Percentiles rank a stretch among this genome's conserved stretches.
These are phyloP conservation scores for Pseudocercospora crystallina DNA, from an alignment of 2,329 filamentous ascomycete species.

Conservation along the genomic window DNA sequence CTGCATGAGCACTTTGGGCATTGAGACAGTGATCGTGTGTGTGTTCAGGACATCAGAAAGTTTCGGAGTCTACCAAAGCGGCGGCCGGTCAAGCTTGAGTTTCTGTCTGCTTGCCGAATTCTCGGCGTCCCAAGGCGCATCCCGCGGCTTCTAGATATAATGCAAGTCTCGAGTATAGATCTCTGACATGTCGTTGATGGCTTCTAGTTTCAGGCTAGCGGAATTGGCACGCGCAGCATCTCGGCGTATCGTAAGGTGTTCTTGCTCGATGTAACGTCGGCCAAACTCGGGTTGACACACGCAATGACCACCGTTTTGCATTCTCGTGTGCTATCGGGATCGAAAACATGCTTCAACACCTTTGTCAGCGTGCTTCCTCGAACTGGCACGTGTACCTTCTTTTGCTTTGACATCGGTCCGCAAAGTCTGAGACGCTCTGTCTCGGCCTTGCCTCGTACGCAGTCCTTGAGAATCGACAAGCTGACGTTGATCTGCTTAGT, in stretches of 20 bases:
- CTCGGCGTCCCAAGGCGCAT: too few relatives aligned
- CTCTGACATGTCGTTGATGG: too few relatives aligned
- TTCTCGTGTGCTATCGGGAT: constrained; percentile 1
- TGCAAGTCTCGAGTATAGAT: too few relatives aligned
- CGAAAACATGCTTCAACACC: constrained; percentile 17
- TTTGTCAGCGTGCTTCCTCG: constrained; percentile 10
- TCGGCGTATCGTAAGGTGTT: constrained; percentile 12
- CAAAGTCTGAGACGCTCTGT: neutral
- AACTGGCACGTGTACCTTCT: constrained; percentile 3
- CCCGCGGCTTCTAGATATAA: too few relatives aligned
- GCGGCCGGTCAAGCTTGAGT: too few relatives aligned
- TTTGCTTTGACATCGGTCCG: neutral
- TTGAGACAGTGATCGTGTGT: too few relatives aligned
- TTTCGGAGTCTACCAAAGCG: too few relatives aligned
- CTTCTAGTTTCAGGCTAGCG: too few relatives aligned
- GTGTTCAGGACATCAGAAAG: too few relatives aligned
- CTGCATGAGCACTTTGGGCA: too few relatives aligned
- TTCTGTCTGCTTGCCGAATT: too few relatives aligned
- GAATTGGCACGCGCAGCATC: constrained; percentile 2
- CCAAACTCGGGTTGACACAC: constrained; percentile 12
- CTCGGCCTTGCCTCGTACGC: constrained; percentile 14
- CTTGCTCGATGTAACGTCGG: constrained; percentile 7
- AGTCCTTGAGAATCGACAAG: constrained; percentile 14
- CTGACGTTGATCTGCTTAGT: constrained; percentile 15
- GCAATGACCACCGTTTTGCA: constrained; percentile 10